Percentiles rank a stretch among this genome's conserved stretches.
Evolutionary conservation across 768 basidiomycete species (phyloP).

Genomic region (Russula foetens): DNA sequence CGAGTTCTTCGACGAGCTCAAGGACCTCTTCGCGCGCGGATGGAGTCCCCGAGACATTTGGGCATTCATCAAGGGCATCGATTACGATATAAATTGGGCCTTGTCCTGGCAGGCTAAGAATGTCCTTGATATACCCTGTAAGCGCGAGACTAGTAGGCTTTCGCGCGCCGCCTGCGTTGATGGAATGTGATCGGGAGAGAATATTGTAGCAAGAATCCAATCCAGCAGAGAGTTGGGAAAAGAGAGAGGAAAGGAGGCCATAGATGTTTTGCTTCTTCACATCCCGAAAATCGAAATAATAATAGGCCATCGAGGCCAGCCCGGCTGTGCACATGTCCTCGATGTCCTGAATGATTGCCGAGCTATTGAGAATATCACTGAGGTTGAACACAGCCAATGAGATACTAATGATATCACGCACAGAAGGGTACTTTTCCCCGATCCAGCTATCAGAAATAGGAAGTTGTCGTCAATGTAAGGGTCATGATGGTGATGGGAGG

Average conservation of each 20-base stretch:
- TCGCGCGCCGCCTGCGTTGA: neutral
- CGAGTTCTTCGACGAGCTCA: neutral
- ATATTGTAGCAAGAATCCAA: neutral
- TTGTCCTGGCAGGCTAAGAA: neutral
- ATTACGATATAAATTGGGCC: neutral
- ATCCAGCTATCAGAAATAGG: neutral
- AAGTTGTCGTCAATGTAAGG: neutral
- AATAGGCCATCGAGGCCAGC: neutral
- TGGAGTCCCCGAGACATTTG: neutral
- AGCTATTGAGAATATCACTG: neutral
- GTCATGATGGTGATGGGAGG: too few relatives aligned
- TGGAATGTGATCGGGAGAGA: neutral
- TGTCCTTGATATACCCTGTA: neutral
- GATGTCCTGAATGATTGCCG: neutral
- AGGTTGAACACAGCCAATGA: neutral
- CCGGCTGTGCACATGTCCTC: neutral
- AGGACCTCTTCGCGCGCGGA: neutral
- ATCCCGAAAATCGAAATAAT: neutral
- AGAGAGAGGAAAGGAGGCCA: neutral
- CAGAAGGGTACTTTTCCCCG: slow-evolving; percentile 1
- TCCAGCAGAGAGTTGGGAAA: neutral
- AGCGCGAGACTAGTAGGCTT: neutral
- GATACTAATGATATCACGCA: neutral
- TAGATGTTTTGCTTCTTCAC: neutral
- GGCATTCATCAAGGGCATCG: slow-evolving; percentile 8